A percentile compares a stretch with the other conserved stretches of the same genome.
These are phyloP conservation scores for Liquidambar formosana DNA, from an alignment of 164 flowering plant species.

Conservation along the genomic window DNA sequence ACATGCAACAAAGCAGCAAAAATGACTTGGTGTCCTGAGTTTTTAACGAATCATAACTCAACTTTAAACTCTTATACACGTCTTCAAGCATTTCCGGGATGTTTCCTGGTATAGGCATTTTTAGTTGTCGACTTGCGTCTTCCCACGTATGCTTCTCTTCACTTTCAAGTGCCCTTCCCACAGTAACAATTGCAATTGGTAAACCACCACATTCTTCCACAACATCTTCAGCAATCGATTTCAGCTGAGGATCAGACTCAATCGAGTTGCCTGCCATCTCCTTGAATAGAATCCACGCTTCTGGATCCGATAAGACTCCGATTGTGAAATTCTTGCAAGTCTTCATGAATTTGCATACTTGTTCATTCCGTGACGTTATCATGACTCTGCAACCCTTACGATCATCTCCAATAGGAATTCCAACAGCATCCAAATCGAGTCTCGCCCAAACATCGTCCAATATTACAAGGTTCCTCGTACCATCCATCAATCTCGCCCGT, in stretches of 20 bases:
- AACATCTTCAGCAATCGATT: background rate
- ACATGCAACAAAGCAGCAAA: constrained; percentile 10
- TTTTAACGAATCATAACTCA: constrained; percentile 12
- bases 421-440: background rate
- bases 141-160: background rate
- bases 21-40: constrained; percentile 9
- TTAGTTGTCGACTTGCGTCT: constrained; percentile 4
- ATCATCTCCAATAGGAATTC: constrained; percentile 6
- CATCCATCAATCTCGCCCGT: background rate
- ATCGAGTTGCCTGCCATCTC: background rate
- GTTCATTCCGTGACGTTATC: background rate
- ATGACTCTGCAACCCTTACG: constrained; percentile 5
- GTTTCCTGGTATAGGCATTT: background rate
- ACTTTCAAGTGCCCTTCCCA: constrained; percentile 2
- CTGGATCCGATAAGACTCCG: background rate
- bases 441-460: constrained; percentile 9
- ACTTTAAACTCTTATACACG: background rate
- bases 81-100: background rate
- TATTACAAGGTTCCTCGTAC: constrained; percentile 2
- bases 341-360: background rate
- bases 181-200: constrained; percentile 5
- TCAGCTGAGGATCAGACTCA: too few relatives aligned
- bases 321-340: background rate
- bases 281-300: constrained; percentile 5
- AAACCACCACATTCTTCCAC: constrained; percentile 3